Conservation (phyloP, 192 early-diverging fungal species). For the Coemansia sp. region DNA sequence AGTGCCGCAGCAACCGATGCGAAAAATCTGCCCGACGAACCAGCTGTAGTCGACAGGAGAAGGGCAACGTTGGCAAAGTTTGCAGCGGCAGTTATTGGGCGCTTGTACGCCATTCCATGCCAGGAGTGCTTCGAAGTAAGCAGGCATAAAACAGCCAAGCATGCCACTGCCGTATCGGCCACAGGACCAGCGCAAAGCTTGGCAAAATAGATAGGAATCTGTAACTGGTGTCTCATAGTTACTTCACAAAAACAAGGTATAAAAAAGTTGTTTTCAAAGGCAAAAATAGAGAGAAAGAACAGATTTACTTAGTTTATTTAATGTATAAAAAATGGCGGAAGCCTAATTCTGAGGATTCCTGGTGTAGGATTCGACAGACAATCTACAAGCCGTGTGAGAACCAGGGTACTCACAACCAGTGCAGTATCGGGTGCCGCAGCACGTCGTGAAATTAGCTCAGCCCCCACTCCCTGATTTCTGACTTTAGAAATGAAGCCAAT, state of each 20-base stretch:
- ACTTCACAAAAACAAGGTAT: background rate
- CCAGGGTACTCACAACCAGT: background rate
- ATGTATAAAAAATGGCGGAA: background rate
- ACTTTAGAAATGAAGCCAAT: background rate
- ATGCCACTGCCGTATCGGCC: background rate
- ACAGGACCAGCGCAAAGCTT: background rate
- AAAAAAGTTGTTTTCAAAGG: background rate
- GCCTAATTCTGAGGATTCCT: background rate
- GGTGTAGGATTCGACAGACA: background rate
- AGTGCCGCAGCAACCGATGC: background rate
- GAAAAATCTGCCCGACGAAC: background rate
- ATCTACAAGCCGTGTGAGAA: background rate
- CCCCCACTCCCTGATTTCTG: background rate
- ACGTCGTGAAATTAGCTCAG: background rate
- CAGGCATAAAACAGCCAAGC: background rate
- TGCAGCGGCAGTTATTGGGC: background rate
- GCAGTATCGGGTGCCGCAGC: background rate
- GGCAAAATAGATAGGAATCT: background rate
- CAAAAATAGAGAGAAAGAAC: background rate
- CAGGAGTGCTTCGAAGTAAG: background rate
- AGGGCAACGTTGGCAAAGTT: background rate
- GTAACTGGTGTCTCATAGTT: conserved; percentile 1
- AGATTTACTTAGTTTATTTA: background rate
- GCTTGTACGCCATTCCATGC: background rate
- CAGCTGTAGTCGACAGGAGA: background rate